These are phyloP conservation scores for Boletus tylopilopsis DNA, from an alignment of 768 basidiomycete genomes.

Conservation along the genomic window DNA sequence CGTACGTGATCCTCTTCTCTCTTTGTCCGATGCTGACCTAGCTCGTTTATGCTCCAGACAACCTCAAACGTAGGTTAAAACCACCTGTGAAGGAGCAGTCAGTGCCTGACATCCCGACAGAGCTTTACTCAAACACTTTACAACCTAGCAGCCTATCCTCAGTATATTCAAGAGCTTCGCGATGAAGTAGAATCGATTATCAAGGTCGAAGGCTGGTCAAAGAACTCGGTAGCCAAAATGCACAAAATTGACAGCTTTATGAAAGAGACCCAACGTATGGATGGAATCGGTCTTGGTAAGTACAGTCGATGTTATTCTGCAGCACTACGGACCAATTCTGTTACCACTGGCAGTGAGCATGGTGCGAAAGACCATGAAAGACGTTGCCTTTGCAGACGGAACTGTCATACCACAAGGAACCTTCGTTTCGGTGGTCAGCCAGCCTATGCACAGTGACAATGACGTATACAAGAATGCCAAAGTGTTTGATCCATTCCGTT, in stretches of 20 bases:
- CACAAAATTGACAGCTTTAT: slow-evolving; percentile 19
- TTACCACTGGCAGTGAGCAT: slow-evolving; percentile 6
- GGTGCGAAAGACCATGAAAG: slow-evolving; percentile 9
- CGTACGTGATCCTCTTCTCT: neutral
- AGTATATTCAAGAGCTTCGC: slow-evolving; percentile 12
- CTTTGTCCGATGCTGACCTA: neutral
- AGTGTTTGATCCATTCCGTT: slow-evolving; percentile 32
- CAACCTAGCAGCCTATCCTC: slow-evolving; percentile 10
- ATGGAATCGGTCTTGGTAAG: slow-evolving; percentile 28
- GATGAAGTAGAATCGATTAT: slow-evolving; percentile 15
- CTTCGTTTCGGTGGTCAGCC: slow-evolving; percentile 20
- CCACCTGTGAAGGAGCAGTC: too few relatives aligned
- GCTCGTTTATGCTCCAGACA: neutral
- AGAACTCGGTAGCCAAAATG: slow-evolving; percentile 16
- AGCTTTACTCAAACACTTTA: slow-evolving; percentile 8
- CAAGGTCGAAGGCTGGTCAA: slow-evolving; percentile 17
- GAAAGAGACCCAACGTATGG: slow-evolving; percentile 23
- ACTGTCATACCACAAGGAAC: slow-evolving; percentile 35
- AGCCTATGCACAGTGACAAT: slow-evolving; percentile 22
- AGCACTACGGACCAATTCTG: too few relatives aligned
- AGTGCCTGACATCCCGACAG: neutral
- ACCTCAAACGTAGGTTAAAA: slow-evolving; percentile 6
- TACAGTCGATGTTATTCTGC: neutral
- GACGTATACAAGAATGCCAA: slow-evolving; percentile 31
- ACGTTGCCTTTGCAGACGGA: slow-evolving; percentile 33